A percentile compares a stretch with the other conserved stretches of the same genome.
Evolutionary conservation across 2,329 filamentous ascomycete species (phyloP).

Genomic region (Hysterium pulicare): DNA sequence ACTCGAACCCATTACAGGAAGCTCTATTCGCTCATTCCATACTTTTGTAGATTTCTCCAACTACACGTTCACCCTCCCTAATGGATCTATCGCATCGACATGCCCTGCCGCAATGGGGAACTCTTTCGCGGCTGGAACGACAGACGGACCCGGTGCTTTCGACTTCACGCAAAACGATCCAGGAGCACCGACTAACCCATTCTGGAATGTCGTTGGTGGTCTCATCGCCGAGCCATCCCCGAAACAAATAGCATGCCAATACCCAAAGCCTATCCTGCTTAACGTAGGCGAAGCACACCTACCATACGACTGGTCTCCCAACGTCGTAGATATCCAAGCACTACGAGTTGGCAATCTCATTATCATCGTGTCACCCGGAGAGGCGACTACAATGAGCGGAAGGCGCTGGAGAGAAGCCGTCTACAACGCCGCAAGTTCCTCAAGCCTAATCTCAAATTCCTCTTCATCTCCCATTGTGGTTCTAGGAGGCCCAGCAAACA

Average conservation of each 20-base stretch:
- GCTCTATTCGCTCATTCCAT: conserved; percentile 76
- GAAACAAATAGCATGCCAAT: conserved; percentile 72
- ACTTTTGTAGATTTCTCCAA: conserved; percentile 78
- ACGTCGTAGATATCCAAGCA: conserved; percentile 84
- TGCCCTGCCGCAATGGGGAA: conserved; percentile 88
- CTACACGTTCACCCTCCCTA: conserved; percentile 69
- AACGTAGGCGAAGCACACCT: conserved; percentile 77
- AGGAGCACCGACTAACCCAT: conserved; percentile 69
- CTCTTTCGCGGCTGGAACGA: conserved; percentile 88
- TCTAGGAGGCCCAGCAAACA: conserved; percentile 84
- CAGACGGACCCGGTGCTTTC: conserved; percentile 85
- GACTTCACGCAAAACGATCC: conserved; percentile 90
- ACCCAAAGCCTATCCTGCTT: conserved; percentile 77
- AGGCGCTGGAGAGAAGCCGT: conserved; percentile 69
- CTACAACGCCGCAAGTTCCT: conserved; percentile 21
- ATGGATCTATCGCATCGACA: conserved; percentile 67
- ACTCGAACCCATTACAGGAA: conserved; percentile 57
- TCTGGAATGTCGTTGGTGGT: conserved; percentile 75
- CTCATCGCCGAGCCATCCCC: conserved; percentile 67
- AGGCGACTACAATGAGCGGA: conserved; percentile 90
- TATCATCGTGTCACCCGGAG: conserved; percentile 79
- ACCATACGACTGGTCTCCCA: conserved; percentile 86
- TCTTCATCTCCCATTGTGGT: conserved; percentile 59
- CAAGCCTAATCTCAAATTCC: conserved; percentile 12
- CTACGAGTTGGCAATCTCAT: conserved; percentile 81